These are phyloP conservation scores for Globisporangium recalcitrans DNA, from an alignment of 352 stramenopile species.

Conservation along the genomic window DNA sequence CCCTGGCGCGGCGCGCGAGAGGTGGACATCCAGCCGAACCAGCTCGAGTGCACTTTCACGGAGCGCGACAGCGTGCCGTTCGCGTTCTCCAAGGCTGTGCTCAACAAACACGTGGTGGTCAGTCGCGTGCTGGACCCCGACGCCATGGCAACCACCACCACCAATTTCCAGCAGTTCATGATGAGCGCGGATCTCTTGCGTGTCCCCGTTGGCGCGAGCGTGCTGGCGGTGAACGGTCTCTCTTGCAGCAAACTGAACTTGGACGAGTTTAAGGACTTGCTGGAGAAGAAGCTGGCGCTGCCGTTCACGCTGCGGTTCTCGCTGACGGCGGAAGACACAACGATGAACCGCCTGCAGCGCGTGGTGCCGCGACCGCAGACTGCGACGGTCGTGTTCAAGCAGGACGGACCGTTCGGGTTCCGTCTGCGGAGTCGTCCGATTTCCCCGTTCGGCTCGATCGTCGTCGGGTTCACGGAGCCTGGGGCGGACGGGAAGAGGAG, in stretches of 20 bases:
- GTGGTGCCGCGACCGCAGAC: slow-evolving; percentile 45
- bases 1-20: slow-evolving; percentile 75
- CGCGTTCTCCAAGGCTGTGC: slow-evolving; percentile 56
- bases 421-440: slow-evolving; percentile 71
- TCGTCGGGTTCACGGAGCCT: slow-evolving; percentile 60
- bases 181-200: slow-evolving; percentile 30
- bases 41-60: slow-evolving; percentile 57
- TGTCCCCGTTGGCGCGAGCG: slow-evolving; percentile 49
- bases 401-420: slow-evolving; percentile 66
- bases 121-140: slow-evolving; percentile 43
- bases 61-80: slow-evolving; percentile 52
- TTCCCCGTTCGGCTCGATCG: slow-evolving; percentile 60
- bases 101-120: slow-evolving; percentile 69
- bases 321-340: slow-evolving; percentile 48
- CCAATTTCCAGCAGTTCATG: background rate
- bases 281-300: slow-evolving; percentile 39
- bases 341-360: slow-evolving; percentile 45
- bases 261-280: slow-evolving; percentile 49
- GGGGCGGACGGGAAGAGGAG: slow-evolving; percentile 44
- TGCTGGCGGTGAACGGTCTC: slow-evolving; percentile 74
- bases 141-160: background rate
- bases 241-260: slow-evolving; percentile 69
- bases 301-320: slow-evolving; percentile 70
- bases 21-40: slow-evolving; percentile 61
- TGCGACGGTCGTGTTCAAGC: slow-evolving; percentile 64